phyloP scores from a whole-genome alignment of 2,329 filamentous ascomycete genomes.

The Fusarium albidum region DNA sequence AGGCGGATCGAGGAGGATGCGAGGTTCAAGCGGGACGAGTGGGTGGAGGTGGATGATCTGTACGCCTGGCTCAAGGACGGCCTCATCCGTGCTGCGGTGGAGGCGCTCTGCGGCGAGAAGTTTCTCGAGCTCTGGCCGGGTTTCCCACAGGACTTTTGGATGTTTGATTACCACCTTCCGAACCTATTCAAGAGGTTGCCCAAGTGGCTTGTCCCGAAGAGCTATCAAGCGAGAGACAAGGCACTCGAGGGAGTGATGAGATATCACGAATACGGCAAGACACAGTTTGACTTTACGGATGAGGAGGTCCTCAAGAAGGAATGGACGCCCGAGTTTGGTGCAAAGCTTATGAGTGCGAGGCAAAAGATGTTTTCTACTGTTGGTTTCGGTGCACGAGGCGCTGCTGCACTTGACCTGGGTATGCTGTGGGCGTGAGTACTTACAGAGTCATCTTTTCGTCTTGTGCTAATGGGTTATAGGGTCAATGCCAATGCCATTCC shows the following conservation, averaged over 20 bases:
- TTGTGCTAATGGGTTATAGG: neutral
- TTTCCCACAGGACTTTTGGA: constrained; percentile 31
- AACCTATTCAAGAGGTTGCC: constrained; percentile 31
- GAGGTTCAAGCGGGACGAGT: constrained; percentile 4
- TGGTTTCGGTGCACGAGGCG: constrained; percentile 20
- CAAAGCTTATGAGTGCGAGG: constrained; percentile 39
- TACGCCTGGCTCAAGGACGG: constrained; percentile 22
- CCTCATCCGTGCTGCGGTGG: constrained; percentile 14
- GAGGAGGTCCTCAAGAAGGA: constrained; percentile 14
- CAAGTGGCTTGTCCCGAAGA: constrained; percentile 21
- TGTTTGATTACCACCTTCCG: constrained; percentile 28
- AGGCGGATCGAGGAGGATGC: constrained; percentile 6
- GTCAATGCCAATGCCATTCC: constrained; percentile 35
- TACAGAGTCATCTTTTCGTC: fast-evolving
- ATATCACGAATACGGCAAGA: constrained; percentile 20
- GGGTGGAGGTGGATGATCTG: constrained; percentile 24
- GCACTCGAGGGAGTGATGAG: constrained; percentile 11
- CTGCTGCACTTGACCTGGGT: constrained; percentile 34
- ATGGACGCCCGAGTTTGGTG: constrained; percentile 36
- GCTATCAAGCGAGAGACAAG: constrained; percentile 28
- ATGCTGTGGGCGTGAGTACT: constrained; percentile 35
- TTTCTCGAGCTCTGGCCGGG: constrained; percentile 24
- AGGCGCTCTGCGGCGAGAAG: constrained; percentile 17
- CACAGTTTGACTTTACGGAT: constrained; percentile 10
- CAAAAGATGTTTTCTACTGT: constrained; percentile 25